Conservation (phyloP, 306 rosid species). For the Vigna angularis region DNA sequence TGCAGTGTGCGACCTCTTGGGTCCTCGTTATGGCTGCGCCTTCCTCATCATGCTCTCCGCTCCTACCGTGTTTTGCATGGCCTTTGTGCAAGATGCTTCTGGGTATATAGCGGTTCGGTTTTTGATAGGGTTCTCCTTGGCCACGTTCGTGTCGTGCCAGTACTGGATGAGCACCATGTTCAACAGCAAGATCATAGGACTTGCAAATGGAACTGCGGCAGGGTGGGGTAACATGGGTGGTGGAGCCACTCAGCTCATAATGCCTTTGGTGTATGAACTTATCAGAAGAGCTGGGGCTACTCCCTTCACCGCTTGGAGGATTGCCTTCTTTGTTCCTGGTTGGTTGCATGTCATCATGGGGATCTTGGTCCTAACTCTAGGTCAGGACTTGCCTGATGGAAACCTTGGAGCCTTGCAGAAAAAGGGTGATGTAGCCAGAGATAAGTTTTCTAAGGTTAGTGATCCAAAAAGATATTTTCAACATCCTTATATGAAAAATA, state of each 20-base stretch:
- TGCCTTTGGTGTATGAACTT: constrained; percentile 77
- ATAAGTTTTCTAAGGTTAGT: constrained; percentile 76
- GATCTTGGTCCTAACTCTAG: constrained; percentile 71
- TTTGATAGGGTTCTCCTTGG: constrained; percentile 87
- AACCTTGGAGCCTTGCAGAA: constrained; percentile 77
- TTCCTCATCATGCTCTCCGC: constrained; percentile 72
- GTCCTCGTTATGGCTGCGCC: constrained; percentile 86
- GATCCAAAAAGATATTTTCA: too few species aligned
- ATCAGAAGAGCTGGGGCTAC: constrained; percentile 63
- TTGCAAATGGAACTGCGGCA: constrained; percentile 83
- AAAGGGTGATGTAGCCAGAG: constrained; percentile 75
- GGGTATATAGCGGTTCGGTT: constrained; percentile 74
- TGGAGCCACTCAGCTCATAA: constrained; percentile 87
- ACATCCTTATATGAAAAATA: too few species aligned
- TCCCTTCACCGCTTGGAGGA: constrained; percentile 84
- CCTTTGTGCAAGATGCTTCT: constrained; percentile 63
- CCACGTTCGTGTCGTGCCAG: constrained; percentile 89
- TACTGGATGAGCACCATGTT: constrained; percentile 98
- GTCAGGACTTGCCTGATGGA: constrained; percentile 92
- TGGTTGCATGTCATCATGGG: constrained; percentile 76
- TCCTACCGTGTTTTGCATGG: constrained; percentile 80
- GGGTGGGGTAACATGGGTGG: constrained; percentile 99
- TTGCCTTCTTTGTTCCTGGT: constrained; percentile 87
- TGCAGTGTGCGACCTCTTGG: constrained; percentile 75
- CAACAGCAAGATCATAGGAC: constrained; percentile 79